A percentile compares a stretch with the other conserved stretches of the same genome.
These are phyloP conservation scores for Punica granatum DNA, from an alignment of 345 rosid genomes.

Conservation along the genomic window DNA sequence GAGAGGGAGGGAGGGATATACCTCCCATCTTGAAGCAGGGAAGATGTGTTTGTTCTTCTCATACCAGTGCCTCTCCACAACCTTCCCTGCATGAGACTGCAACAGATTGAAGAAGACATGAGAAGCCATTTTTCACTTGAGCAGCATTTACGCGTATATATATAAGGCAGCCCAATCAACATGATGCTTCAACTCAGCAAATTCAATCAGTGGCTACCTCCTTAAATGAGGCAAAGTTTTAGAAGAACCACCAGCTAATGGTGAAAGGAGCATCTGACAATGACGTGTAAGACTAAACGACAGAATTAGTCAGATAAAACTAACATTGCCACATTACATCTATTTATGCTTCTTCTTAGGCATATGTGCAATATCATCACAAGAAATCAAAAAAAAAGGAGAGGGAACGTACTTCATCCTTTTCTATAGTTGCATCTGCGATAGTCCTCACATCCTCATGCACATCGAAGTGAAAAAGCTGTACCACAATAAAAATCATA, in stretches of 20 bases:
- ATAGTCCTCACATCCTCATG: constrained; percentile 95
- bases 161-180: neutral
- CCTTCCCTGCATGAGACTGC: constrained; percentile 99
- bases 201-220: neutral
- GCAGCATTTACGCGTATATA: neutral
- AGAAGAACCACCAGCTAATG: too few relatives aligned
- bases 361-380: neutral
- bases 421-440: constrained; percentile 96
- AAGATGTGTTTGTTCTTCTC: constrained; percentile 99
- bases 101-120: neutral
- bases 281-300: too few relatives aligned
- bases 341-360: neutral
- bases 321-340: too few relatives aligned
- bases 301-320: too few relatives aligned
- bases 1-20: constrained; percentile 17
- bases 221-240: neutral
- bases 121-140: neutral
- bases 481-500: neutral
- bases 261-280: too few relatives aligned
- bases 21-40: constrained; percentile 99
- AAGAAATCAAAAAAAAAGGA: neutral
- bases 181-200: neutral
- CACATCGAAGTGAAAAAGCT: constrained; percentile 99
- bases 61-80: constrained; percentile 99
- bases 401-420: constrained; percentile 63